These are phyloP conservation scores for Trichoderma afroharzianum DNA, from an alignment of 2,329 filamentous ascomycete species.

Conservation along the genomic window DNA sequence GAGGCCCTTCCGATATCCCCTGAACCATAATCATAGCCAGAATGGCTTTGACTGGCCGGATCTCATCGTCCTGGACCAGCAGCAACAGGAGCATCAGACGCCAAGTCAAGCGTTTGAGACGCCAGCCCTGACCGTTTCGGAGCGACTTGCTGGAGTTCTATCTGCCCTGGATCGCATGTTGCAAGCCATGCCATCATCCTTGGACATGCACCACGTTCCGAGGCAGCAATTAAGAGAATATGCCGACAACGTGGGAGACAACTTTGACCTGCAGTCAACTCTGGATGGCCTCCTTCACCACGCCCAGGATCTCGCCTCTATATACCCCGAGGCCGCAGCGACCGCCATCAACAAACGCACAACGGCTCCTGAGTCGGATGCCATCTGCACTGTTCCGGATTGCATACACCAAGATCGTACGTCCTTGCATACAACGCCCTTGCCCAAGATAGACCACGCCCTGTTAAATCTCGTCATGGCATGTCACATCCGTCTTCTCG, in stretches of 20 bases:
- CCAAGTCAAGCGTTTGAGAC: not conserved
- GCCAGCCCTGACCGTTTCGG: conserved; percentile 18
- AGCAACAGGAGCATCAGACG: not conserved
- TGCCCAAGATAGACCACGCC: conserved; percentile 30
- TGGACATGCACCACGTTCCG: conserved; percentile 23
- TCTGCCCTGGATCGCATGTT: conserved; percentile 24
- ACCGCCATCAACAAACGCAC: conserved; percentile 20
- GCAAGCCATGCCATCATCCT: conserved; percentile 10
- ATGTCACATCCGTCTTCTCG: conserved; percentile 37
- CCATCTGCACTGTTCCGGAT: conserved; percentile 29
- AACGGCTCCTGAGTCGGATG: not conserved
- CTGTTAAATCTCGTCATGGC: conserved; percentile 36
- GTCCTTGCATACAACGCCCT: conserved; percentile 17
- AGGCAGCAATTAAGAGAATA: conserved; percentile 24
- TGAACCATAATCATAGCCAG: not conserved
- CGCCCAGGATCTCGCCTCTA: conserved; percentile 33
- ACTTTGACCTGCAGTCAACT: conserved; percentile 25
- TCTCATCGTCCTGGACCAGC: conserved; percentile 19
- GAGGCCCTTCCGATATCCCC: conserved; percentile 21
- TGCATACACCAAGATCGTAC: conserved; percentile 32
- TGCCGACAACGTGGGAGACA: conserved; percentile 24
- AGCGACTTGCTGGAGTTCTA: conserved; percentile 24
- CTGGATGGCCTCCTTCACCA: conserved; percentile 35
- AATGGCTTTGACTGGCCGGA: conserved; percentile 25
- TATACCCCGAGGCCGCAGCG: conserved; percentile 33